Conservation (phyloP, 805 yeast species). For the Candida ovalis region DNA sequence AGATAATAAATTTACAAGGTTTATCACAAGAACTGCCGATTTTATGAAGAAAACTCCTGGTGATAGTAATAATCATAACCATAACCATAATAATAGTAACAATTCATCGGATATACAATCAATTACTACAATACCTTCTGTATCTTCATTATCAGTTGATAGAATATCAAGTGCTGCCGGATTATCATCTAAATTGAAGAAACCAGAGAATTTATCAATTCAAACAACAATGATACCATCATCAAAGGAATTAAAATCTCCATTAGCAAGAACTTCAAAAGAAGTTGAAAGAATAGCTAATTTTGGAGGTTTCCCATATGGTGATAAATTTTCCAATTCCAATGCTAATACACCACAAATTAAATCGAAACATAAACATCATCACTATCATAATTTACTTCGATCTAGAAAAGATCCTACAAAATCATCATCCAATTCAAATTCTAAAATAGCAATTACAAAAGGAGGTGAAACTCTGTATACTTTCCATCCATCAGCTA, state of each 20-base stretch:
- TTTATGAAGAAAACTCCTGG: constrained; percentile 20
- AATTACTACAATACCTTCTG: not conserved
- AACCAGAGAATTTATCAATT: constrained; percentile 25
- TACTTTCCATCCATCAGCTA: constrained; percentile 32
- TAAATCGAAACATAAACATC: constrained; percentile 23
- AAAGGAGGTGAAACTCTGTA: constrained; percentile 34
- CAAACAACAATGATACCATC: constrained; percentile 25
- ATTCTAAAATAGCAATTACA: constrained; percentile 29
- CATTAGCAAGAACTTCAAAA: constrained; percentile 28
- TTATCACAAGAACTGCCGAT: constrained; percentile 19
- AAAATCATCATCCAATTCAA: constrained; percentile 36
- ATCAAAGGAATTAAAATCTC: constrained; percentile 27
- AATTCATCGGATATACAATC: not conserved
- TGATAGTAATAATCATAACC: constrained; percentile 4
- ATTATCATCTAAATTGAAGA: constrained; percentile 23
- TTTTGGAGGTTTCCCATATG: constrained; percentile 11
- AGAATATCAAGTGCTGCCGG: not conserved
- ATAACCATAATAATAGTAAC: not conserved
- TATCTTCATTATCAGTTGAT: constrained; percentile 9
- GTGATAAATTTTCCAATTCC: constrained; percentile 5
- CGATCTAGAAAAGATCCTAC: constrained; percentile 29
- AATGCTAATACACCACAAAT: constrained; percentile 9
- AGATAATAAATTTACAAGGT: constrained; percentile 22
- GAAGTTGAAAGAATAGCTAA: constrained; percentile 31
- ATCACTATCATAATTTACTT: constrained; percentile 27